Percentiles rank a stretch among this genome's conserved stretches.
Evolutionary conservation across 371 early-diverging fungal species (phyloP).

Genomic region (Encephalitozoon romaleae): DNA sequence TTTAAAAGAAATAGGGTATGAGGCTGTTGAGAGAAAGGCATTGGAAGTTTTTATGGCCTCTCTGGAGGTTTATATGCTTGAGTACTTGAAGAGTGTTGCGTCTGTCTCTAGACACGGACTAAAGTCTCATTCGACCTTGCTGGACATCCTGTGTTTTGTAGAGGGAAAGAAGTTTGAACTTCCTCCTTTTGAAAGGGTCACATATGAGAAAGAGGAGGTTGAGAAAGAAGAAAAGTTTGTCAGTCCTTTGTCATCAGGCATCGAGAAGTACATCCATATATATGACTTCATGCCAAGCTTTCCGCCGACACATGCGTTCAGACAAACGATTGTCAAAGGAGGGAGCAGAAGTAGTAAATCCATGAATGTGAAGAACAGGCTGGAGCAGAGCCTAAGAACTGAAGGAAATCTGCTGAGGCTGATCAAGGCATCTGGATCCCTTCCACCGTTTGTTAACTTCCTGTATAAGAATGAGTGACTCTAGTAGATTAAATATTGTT

Average conservation of each 20-base stretch:
- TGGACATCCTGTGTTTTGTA: neutral
- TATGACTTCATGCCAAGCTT: slow-evolving; percentile 61
- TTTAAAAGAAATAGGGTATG: slow-evolving; percentile 2
- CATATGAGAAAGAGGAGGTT: neutral
- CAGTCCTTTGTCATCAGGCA: slow-evolving; percentile 42
- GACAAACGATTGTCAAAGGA: slow-evolving; percentile 47
- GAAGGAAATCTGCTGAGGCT: slow-evolving; percentile 56
- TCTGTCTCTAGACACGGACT: neutral
- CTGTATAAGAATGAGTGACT: slow-evolving; percentile 23
- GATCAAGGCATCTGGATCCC: slow-evolving; percentile 37
- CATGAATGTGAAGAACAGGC: slow-evolving; percentile 49
- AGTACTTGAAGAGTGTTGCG: neutral
- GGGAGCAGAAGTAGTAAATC: slow-evolving; percentile 37
- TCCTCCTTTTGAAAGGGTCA: neutral
- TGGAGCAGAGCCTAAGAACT: slow-evolving; percentile 56
- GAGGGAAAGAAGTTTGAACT: neutral
- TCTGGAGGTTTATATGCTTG: slow-evolving; percentile 3
- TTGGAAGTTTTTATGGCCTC: neutral
- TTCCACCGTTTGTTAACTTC: slow-evolving; percentile 47
- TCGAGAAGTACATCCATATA: slow-evolving; percentile 57
- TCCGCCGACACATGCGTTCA: slow-evolving; percentile 60
- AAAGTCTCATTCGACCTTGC: neutral
- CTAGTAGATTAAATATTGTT: neutral
- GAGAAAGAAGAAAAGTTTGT: slow-evolving; percentile 16
- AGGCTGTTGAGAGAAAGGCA: neutral